These are phyloP conservation scores for Suillus americanus DNA, from an alignment of 768 basidiomycete species.

Conservation along the genomic window DNA sequence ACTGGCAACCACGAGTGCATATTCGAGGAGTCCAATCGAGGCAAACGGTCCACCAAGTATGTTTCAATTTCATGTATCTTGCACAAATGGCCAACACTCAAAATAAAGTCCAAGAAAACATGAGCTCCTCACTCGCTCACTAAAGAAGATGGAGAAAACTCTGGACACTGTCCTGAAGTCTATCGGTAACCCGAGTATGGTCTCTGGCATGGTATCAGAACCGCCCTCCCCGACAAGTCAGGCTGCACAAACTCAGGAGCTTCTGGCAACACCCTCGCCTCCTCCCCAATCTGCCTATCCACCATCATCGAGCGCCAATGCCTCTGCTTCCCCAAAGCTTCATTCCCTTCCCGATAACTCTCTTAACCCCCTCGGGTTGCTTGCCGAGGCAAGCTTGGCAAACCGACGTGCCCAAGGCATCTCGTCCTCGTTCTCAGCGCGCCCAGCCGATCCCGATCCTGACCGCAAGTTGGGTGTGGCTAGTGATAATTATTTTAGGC, in stretches of 20 bases:
- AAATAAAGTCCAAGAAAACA: conserved; percentile 63
- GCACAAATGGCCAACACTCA: conserved; percentile 29
- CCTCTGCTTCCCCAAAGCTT: conserved; percentile 73
- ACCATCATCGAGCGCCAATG: conserved; percentile 17
- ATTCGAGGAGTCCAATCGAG: conserved; percentile 96
- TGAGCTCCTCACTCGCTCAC: conserved; percentile 74
- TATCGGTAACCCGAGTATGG: conserved; percentile 79
- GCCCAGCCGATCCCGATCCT: conserved; percentile 36
- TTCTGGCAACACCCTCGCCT: conserved; percentile 52
- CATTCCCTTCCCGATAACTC: conserved; percentile 91
- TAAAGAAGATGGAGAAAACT: conserved; percentile 90
- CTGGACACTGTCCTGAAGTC: conserved; percentile 90
- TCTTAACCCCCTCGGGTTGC: conserved; percentile 87
- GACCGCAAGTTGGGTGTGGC: conserved; percentile 72
- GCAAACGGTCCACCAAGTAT: conserved; percentile 85
- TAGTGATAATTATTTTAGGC: conserved; percentile 88
- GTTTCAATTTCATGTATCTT: conserved; percentile 20
- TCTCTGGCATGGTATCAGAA: conserved; percentile 78
- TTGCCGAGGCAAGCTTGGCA: conserved; percentile 86
- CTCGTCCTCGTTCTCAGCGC: conserved; percentile 40
- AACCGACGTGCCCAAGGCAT: conserved; percentile 62
- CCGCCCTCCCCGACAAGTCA: conserved; percentile 71
- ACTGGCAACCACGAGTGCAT: conserved; percentile 86
- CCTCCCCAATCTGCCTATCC: conserved; percentile 42
- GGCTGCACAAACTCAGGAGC: conserved; percentile 50